A percentile compares a stretch with the other conserved stretches of the same genome.
These are phyloP conservation scores for Glycine soja DNA, from an alignment of 306 rosid genomes.

Conservation along the genomic window DNA sequence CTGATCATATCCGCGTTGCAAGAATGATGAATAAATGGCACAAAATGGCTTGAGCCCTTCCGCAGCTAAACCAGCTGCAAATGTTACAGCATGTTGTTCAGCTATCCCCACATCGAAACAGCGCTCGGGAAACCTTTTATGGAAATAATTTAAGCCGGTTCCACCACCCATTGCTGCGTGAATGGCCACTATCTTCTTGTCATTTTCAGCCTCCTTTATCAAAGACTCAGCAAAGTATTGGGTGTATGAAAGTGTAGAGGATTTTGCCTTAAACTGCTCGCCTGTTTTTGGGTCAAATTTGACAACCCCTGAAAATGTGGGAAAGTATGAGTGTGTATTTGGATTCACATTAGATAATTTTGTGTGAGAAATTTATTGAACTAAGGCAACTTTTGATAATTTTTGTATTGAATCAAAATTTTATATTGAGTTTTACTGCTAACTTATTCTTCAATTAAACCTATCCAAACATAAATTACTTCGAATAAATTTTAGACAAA, in stretches of 20 bases:
- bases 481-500: no score
- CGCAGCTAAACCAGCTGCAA: conserved; percentile 94
- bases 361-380: background rate
- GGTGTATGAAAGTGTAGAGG: conserved; percentile 77
- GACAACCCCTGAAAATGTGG: conserved; percentile 69
- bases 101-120: conserved; percentile 96
- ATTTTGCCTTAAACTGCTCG: conserved; percentile 69
- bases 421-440: no score
- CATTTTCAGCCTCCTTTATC: conserved; percentile 85
- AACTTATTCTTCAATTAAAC: no score
- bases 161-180: conserved; percentile 99
- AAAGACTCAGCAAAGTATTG: conserved; percentile 86
- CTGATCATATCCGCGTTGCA: conserved; percentile 97
- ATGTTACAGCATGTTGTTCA: conserved; percentile 94
- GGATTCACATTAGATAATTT: background rate
- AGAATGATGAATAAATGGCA: conserved; percentile 86
- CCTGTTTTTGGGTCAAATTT: conserved; percentile 92
- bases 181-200: conserved; percentile 79
- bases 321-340: conserved; percentile 10
- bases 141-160: conserved; percentile 90
- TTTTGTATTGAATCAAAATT: no score
- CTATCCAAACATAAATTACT: no score
- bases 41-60: conserved; percentile 98
- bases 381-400: background rate
- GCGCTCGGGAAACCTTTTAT: conserved; percentile 81